Evolutionary conservation across 2,329 filamentous ascomycete species (phyloP), one percentile per base, ranked within the genome.

Genomic region (Beauveria scarabaeidicola): DNA sequence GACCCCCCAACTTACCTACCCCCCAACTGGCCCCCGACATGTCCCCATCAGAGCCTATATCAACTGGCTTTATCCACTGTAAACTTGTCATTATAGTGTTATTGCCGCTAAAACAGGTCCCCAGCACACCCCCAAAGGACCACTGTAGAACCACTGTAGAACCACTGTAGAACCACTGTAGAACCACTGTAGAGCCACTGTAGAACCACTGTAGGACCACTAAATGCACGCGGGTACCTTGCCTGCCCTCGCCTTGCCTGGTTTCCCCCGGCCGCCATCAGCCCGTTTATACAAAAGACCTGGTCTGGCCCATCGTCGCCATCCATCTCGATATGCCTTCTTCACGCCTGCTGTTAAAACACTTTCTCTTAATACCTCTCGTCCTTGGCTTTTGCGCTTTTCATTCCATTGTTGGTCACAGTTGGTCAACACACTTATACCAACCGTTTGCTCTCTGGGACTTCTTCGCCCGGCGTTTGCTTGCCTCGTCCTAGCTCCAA

Each of bases 301-400:
- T 57, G 62, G 59, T 46, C 61, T 58, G 65, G 69, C 67, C 66
- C 56, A 29, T 51, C 46, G 50, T 58, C 46, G 36, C 36, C 46
- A 23, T 51, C 46, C 55, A 58, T 50, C 15, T 46, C 25, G 47
- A 58, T 51, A 58, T 52, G 38, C 38, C 54, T 15, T 58, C 46
- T 32, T 36, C 19, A 52, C 36, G 56, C 47, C 47, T 48, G 44
- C 56, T 25, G 5, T 25, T 21, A 52, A 25, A 40, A 52, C 17
- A 11, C 3, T 46, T 40, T 25, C 38, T 29, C 46, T 21, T 52
- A 6, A 27, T 46, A 25, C 47, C 8, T 19, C 25, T 38, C 27
- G 19, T 15, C 5, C n/a, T 43, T 44, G 38, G 29, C 47, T n/a
- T 36, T 51, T 32, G 19, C 23, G 15, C 27, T 46, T 10, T 13